phyloP scores from a whole-genome alignment of 2,329 filamentous ascomycete species.

The Arthrobotrys sinensis region DNA sequence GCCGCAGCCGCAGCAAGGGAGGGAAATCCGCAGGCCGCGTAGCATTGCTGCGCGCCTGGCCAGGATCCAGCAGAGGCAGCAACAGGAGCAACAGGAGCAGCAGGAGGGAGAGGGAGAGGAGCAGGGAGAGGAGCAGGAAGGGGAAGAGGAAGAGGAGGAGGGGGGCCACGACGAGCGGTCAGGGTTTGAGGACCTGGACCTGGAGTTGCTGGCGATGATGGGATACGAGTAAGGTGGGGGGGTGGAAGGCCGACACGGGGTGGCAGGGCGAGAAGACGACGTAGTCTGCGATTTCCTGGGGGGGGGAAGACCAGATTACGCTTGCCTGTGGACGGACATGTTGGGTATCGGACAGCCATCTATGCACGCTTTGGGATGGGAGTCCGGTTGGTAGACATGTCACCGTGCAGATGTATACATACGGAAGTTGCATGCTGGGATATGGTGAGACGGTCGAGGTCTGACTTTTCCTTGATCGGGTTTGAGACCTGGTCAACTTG shows the following conservation, averaged over 20 bases:
- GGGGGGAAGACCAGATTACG: constrained; percentile 8
- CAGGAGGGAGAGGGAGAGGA: not conserved
- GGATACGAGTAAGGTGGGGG: constrained; percentile 11
- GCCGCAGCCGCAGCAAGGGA: not conserved
- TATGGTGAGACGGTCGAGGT: not conserved
- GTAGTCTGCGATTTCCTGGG: not conserved
- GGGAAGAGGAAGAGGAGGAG: constrained; percentile 1
- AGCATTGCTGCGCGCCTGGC: not conserved
- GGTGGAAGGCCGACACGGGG: constrained; percentile 67
- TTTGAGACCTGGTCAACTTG: not conserved
- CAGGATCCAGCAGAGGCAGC: not conserved
- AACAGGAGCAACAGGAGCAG: not conserved
- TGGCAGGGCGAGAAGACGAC: constrained; percentile 67
- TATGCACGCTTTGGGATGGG: too few relatives aligned
- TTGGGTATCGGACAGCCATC: too few relatives aligned
- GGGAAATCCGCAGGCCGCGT: not conserved
- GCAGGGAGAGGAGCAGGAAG: not conserved
- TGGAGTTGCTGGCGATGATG: constrained; percentile 64
- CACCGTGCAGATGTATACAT: too few relatives aligned
- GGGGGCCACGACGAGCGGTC: not conserved
- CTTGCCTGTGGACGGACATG: not conserved
- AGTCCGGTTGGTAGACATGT: too few relatives aligned
- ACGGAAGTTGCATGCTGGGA: not conserved
- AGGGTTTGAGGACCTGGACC: not conserved
- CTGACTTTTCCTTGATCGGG: not conserved